A percentile compares a stretch with the other conserved stretches of the same genome.
Evolutionary conservation across 306 rosid genomes (phyloP).

Genomic region (Rosa lucieae): DNA sequence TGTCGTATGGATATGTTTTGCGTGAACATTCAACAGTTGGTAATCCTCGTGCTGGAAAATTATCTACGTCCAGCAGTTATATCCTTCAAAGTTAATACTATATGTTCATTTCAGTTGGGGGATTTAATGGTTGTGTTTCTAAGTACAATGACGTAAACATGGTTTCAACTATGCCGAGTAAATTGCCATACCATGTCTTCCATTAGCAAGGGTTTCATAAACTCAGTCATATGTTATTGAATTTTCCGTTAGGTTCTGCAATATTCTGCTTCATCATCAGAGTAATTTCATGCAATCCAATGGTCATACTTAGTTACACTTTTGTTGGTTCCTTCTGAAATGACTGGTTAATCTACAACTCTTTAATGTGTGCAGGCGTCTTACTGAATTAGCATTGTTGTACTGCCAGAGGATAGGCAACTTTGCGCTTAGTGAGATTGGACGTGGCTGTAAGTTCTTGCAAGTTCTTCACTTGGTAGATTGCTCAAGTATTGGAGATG

Average conservation of each 20-base stretch:
- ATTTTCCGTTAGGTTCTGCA: constrained; percentile 3
- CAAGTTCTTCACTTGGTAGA: constrained; percentile 92
- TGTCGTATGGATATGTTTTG: neutral
- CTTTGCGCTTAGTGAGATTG: constrained; percentile 71
- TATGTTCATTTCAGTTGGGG: constrained; percentile 1
- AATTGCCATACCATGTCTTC: neutral
- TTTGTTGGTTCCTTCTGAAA: neutral
- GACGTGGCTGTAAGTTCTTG: constrained; percentile 81
- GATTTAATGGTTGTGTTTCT: neutral
- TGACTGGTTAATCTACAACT: constrained; percentile 25
- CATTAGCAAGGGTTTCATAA: constrained; percentile 4
- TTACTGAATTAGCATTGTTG: constrained; percentile 72
- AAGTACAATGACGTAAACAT: neutral
- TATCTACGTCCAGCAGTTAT: constrained; percentile 1
- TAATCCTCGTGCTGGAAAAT: neutral
- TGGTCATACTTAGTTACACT: neutral
- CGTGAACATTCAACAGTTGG: neutral
- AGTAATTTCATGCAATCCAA: neutral
- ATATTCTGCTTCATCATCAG: neutral
- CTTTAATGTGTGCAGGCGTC: constrained; percentile 50
- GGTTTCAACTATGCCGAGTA: neutral
- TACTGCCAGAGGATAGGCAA: constrained; percentile 86
- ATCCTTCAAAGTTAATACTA: neutral
- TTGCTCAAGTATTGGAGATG: constrained; percentile 91
- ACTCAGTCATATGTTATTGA: neutral